Base-by-base conservation (phyloP, 1,284 basidiomycete genomes). In the Omphalotus olearius region DNA sequence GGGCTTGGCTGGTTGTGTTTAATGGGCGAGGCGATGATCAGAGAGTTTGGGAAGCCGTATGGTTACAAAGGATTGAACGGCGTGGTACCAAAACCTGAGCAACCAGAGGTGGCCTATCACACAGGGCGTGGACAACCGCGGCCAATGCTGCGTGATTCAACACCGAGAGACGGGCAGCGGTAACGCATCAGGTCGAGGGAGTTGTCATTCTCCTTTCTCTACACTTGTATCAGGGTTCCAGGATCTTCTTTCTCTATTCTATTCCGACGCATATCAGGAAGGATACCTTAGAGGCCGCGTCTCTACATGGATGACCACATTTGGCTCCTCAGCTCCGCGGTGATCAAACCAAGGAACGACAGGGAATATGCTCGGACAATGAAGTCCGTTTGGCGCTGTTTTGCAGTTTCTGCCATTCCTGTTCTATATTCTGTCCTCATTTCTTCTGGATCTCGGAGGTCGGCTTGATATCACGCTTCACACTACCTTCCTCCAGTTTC, bases 1-100 rank as follows among this genome's bases (percentile, higher is more conserved):
- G 86, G 87, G 45, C 71, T 90, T 26, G 87, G 82, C 14, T 90
- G 87, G 87, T 79, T 88, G 13, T 88, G 85, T 64, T 69, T 84
- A 38, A 81, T 90, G 78, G 87, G 85, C 57, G 85, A 83, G 62
- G 82, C 86, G 38, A 90, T 90, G 87, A 78, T 90, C 61, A 81
- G 76, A 59, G 87, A 90, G 62, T 85, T 86, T 60, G 85, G 86
- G 55, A 80, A 80, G 61, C 74, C 79, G 28, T 82, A 82, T 64
- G 85, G 83, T 13, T 90, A 90, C 68, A 70, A 69, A 50, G 84
- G 87, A 39, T 63, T 85, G 16, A 75, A 80, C 18, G 86, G 85
- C 14, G 78, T 82, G 16, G 77, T 89, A 41, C 82, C 77, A n/a
- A 86, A 85, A 61, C 52, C 52, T 35, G 48, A 54, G 35, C 52